Evolutionary conservation across 805 yeast species (phyloP), one percentile per base, ranked within the genome.

Genomic region (Zygoascus tannicola): DNA sequence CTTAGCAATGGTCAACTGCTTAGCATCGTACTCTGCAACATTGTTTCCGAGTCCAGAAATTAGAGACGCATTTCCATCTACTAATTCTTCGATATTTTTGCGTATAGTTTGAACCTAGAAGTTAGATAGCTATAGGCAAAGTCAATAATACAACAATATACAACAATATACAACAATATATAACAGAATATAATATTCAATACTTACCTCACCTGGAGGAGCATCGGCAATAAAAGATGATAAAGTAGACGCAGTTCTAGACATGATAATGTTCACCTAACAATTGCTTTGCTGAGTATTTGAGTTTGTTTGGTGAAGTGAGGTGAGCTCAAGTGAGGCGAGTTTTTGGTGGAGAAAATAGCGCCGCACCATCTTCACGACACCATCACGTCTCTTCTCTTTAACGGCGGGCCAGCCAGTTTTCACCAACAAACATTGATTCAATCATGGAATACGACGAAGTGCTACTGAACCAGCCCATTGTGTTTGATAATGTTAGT

Each of bases 401-500:
- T n/a, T 15, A 15, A n/a, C n/a, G n/a, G n/a, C n/a, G n/a, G n/a
- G n/a, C n/a, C n/a, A n/a, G n/a, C n/a, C n/a, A n/a, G n/a, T n/a
- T n/a, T n/a, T n/a, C n/a, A n/a, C n/a, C n/a, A n/a, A n/a, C 16
- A 10, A 4, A 8, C 28, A 16, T 10, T 21, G 22, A 18, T 4
- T 4, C 38, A 8, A 37, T 35, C 35, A 52, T 57, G 53, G 58
- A 57, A 38, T 55, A 49, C 44, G 60, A 59, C 19, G 56, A 55
- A 32, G 61, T 57, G 40, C 61, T 77, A 19, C 69, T 74, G 44
- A 81, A 81, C 55, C 90, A 82, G 59, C 87, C 88, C 2, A 68
- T 82, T 28, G 86, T 82, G 32, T 64, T 82, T n/a, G 90, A 82
- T 58, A 80, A 79, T 63, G 76, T 67, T 47, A 34, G 69, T 40